A percentile compares a stretch with the other conserved stretches of the same genome.
Evolutionary conservation across 495 filamentous ascomycete species (phyloP).

Genomic region (Penicillium ochrochloron): DNA sequence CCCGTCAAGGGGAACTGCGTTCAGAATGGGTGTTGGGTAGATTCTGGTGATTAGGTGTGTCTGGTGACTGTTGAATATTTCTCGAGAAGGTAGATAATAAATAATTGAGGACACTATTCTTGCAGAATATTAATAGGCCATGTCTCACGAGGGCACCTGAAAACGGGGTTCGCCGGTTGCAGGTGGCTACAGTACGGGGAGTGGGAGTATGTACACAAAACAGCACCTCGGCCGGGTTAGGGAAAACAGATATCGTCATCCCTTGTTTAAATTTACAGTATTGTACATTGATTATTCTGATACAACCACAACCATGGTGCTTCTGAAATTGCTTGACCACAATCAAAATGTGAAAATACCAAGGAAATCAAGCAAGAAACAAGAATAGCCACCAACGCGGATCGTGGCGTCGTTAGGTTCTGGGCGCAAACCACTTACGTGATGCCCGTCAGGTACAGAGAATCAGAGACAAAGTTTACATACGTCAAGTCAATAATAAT

Average conservation of each 20-base stretch:
- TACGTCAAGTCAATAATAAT: not conserved
- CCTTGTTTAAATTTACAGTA: conserved; percentile 6
- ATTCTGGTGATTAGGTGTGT: not conserved
- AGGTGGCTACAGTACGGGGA: not conserved
- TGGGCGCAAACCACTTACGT: conserved; percentile 4
- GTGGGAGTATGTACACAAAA: too few species aligned
- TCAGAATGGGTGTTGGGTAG: not conserved
- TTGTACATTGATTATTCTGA: not conserved
- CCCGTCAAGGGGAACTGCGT: not conserved
- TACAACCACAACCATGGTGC: not conserved
- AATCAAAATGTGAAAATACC: not conserved
- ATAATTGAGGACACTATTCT: not conserved
- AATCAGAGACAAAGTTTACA: not conserved
- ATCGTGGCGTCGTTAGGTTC: not conserved
- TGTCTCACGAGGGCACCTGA: conserved; percentile 9
- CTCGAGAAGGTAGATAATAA: not conserved
- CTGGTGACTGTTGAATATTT: not conserved
- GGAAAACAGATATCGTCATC: conserved; percentile 7
- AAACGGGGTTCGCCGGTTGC: conserved; percentile 15
- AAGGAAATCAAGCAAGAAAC: conserved; percentile 5
- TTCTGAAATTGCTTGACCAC: not conserved
- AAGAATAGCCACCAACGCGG: not conserved
- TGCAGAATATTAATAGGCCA: not conserved
- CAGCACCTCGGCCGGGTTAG: conserved; percentile 29
- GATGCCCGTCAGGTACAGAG: not conserved